Base-by-base conservation (phyloP, 2,329 filamentous ascomycete species). In the Venturia effusa region DNA sequence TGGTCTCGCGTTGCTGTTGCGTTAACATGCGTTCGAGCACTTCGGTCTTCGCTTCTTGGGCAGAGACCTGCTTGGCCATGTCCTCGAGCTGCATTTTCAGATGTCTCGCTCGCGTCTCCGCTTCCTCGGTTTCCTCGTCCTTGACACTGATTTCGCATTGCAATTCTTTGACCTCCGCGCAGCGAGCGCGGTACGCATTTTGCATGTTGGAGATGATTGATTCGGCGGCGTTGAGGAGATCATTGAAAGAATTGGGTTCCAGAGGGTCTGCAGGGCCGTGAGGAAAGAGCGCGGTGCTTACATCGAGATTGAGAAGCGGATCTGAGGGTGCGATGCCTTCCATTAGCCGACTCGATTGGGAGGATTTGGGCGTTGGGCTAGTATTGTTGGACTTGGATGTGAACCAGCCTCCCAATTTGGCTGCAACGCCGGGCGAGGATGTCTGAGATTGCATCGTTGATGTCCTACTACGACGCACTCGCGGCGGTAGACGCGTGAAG, bases 61-160 rank as follows among this genome's bases (percentile, higher is more conserved):
- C 54, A 2, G 55, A 27, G 3, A 41, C n/a, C 39, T 57, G 32
- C 61, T 45, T 78, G 5, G 83, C 81, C 78, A 86, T 82, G 43
- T 81, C 82, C 70, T 85, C 81, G 24, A 87, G 75, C 71, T 87
- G 84, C 67, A 81, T 76, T 72, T 85, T 86, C 62, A 86, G 73
- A 68, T 85, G 81, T 43, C 79, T 76, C 17, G 81, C 78, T 8
- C 83, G 78, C 45, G 82, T 84, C 40, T 84, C 78, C 17, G 83
- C 79, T 68, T 86, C 84, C 66, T 85, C 83, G 0, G 84, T 76
- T 70, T 87, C 84, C 67, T 86, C 84, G n/a, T 78, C 76, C 67
- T 83, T 81, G 13, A 81, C 80, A 61, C 79, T 80, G 65, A 83
- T 80, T 68, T 85, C 83, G 4, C 80, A 80, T 41, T 79, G 73